Conservation (phyloP, 768 basidiomycete species). For the Phanerochaete sordida region DNA sequence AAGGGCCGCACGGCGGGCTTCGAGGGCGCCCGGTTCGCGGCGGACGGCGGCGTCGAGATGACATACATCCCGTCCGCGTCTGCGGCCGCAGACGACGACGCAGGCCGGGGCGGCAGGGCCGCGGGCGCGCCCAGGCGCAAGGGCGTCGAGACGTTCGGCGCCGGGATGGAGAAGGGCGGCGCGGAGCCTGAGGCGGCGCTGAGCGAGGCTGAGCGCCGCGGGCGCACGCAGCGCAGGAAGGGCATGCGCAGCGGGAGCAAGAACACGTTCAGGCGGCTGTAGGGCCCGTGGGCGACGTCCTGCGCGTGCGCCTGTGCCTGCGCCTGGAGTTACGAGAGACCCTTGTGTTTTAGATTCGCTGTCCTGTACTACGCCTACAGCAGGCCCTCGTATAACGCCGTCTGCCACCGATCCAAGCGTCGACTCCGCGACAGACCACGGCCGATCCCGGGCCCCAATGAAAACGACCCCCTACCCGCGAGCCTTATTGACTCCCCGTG, state of each 20-base stretch:
- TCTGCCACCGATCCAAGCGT: background rate
- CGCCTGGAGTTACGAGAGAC: background rate
- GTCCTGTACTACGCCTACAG: background rate
- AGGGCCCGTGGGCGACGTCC: background rate
- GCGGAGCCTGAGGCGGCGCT: constrained; percentile 42
- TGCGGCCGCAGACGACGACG: constrained; percentile 29
- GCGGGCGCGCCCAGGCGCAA: constrained; percentile 40
- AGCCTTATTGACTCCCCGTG: background rate
- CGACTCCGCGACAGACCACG: background rate
- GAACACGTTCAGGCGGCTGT: constrained; percentile 58
- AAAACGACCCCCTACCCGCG: background rate
- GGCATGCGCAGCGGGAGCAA: constrained; percentile 87
- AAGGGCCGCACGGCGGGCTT: constrained; percentile 13
- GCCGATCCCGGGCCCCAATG: background rate
- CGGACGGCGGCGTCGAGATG: constrained; percentile 77
- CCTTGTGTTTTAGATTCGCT: background rate
- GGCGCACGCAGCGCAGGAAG: constrained; percentile 75
- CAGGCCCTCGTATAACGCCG: background rate
- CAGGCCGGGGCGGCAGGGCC: constrained; percentile 19
- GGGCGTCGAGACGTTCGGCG: constrained; percentile 79
- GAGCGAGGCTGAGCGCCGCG: constrained; percentile 64
- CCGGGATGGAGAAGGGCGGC: constrained; percentile 83
- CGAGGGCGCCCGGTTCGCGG: constrained; percentile 22
- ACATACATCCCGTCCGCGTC: constrained; percentile 67
- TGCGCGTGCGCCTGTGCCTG: background rate